A percentile compares a stretch with the other conserved stretches of the same genome.
phyloP scores from a whole-genome alignment of 768 basidiomycete genomes.

The Chlorophyllum brunneum region DNA sequence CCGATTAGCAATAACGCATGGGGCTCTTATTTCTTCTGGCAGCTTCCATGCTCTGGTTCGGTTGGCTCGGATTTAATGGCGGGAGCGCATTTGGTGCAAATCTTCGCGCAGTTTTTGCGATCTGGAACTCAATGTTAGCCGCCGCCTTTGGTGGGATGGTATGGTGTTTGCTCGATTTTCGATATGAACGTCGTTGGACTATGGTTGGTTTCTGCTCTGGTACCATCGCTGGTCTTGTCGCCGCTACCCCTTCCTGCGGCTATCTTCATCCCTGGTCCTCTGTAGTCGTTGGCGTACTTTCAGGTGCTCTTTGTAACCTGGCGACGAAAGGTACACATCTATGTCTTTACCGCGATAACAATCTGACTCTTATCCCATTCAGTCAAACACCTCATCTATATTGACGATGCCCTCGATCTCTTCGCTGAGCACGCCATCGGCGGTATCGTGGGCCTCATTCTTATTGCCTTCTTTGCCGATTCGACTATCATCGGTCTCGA shows the following conservation, averaged over 20 bases:
- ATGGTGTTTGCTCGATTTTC: constrained; percentile 80
- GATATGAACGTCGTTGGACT: constrained; percentile 76
- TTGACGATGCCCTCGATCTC: constrained; percentile 90
- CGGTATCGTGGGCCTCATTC: constrained; percentile 69
- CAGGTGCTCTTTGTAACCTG: constrained; percentile 75
- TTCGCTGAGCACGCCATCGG: constrained; percentile 91
- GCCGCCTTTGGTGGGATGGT: constrained; percentile 79
- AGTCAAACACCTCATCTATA: constrained; percentile 67
- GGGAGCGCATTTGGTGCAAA: constrained; percentile 88
- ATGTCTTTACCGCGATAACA: neutral
- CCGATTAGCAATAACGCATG: neutral
- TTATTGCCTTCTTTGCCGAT: constrained; percentile 76
- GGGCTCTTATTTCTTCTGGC: neutral
- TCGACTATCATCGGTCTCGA: constrained; percentile 61
- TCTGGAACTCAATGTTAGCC: constrained; percentile 87
- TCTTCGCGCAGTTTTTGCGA: constrained; percentile 78
- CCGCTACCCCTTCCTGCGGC: constrained; percentile 85
- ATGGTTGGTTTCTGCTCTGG: constrained; percentile 96
- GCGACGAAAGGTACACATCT: constrained; percentile 67
- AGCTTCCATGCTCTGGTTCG: constrained; percentile 83
- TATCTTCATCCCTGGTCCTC: constrained; percentile 76
- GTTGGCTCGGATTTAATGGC: constrained; percentile 89
- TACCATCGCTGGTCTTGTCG: constrained; percentile 84
- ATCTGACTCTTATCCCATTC: constrained; percentile 11
- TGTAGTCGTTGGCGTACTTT: constrained; percentile 69